Evolutionary conservation across 257 asterid species (phyloP).

Genomic region (Forsythia suspensa): DNA sequence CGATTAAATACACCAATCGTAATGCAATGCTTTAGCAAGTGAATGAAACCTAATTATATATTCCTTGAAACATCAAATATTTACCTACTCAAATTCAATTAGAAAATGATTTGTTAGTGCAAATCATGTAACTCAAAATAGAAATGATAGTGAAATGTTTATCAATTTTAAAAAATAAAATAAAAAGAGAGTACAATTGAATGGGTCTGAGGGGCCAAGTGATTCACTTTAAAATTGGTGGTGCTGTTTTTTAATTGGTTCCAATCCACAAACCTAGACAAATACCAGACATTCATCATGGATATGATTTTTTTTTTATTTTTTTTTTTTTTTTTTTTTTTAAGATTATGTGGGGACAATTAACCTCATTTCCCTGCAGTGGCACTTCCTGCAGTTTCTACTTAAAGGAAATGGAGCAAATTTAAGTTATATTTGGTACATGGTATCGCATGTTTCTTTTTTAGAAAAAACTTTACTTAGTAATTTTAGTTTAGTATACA

Average conservation of each 20-base stretch:
- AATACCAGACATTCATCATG: neutral
- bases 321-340: neutral
- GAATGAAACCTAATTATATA: neutral
- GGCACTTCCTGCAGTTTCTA: neutral
- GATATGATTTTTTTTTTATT: neutral
- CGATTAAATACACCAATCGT: too few species aligned
- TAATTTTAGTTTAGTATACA: too few species aligned
- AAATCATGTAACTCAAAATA: slow-evolving; percentile 9
- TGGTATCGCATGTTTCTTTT: too few species aligned
- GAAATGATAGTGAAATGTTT: slow-evolving; percentile 18
- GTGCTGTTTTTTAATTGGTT: neutral
- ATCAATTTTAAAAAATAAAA: neutral
- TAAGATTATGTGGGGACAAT: neutral
- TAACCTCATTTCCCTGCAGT: neutral
- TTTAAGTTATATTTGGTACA: too few species aligned
- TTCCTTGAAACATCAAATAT: neutral
- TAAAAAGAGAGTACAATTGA: neutral
- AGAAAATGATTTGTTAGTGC: slow-evolving; percentile 2
- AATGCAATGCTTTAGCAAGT: too few species aligned
- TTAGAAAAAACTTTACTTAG: too few species aligned
- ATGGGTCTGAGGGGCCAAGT: slow-evolving; percentile 15
- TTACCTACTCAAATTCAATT: slow-evolving; percentile 6
- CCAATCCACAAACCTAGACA: neutral
- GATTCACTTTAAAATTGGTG: neutral
- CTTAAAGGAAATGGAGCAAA: too few species aligned